A percentile compares a stretch with the other conserved stretches of the same genome.
phyloP scores from a whole-genome alignment of 176 grass and related monocot genomes.

The Coix lacrymajobi region DNA sequence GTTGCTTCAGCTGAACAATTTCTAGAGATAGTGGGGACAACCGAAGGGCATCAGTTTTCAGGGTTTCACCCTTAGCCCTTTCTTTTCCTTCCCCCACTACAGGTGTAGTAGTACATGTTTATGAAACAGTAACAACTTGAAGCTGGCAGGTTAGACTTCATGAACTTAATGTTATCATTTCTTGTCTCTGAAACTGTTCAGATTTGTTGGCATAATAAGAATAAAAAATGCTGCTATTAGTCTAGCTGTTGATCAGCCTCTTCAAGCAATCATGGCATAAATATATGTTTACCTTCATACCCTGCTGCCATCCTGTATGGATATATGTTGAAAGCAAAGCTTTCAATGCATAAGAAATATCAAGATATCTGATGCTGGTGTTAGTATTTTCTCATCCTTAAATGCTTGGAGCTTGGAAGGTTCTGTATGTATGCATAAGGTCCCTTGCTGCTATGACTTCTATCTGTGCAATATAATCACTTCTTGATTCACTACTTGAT shows the following conservation, averaged over 20 bases:
- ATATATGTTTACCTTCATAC: background rate
- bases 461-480: background rate
- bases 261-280: background rate
- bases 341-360: background rate
- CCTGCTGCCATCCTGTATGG: background rate
- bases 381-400: background rate
- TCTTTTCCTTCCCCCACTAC: background rate
- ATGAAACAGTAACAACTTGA: constrained; percentile 1
- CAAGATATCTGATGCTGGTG: background rate
- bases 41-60: background rate
- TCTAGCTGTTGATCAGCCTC: background rate
- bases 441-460: background rate
- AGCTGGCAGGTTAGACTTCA: background rate
- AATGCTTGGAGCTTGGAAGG: background rate
- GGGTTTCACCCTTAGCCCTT: background rate
- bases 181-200: background rate
- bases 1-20: background rate
- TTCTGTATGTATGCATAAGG: background rate
- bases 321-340: background rate
- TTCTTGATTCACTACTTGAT: constrained; percentile 6
- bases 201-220: background rate
- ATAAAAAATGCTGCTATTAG: background rate
- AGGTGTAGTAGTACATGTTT: background rate
- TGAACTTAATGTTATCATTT: background rate
- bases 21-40: background rate